Base-by-base conservation (phyloP, 768 basidiomycete genomes). In the Boletus vinaceobasis region DNA sequence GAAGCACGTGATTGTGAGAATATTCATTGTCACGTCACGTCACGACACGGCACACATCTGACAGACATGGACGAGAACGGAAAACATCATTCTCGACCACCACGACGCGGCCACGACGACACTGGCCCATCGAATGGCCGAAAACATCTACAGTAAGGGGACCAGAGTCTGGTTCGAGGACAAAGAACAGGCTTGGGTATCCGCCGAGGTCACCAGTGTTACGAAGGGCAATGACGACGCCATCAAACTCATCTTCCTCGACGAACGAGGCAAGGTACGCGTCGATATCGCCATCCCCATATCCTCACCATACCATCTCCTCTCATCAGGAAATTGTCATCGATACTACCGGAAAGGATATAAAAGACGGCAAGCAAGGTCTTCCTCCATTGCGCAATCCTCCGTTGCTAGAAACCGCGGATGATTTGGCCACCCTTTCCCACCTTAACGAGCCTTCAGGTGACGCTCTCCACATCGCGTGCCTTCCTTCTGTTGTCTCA, bases 401-500 rank as follows among this genome's bases (percentile, higher is more conserved):
- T 32, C 97, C 96, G 33, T 75, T 98, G 48, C 78, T 99, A 57
- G 97, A 99, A 77, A 93, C 92, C 17, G 93, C 94, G 31, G 97
- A 99, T 74, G 97, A 99, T 79, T 80, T 99, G 69, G 95, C 97
- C 45, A 97, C 95, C 52, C 85, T 99, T 64, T 97, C 93, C 45
- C 94, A 98, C 78, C 79, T 99, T 61, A 98, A 98, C 70, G 97
- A 99, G 71, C 96, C 97, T 50, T 92, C 90, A 65, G 96, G 96
- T 95, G 62, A 49, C 19, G 47, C 81, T 65, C 17, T 13, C 44
- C 39, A n/a, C 15, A 37, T 31, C 10, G 33, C 15, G 11, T 26
- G 26, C n/a, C 27, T 32, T 21, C 4, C 15, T 7, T 17, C 7
- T 19, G 14, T 57, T 38, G 35, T 44, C 43, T 37, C 45, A 50